Conservation (phyloP, 1,284 basidiomycete species). For the Coniferiporia weirii region DNA sequence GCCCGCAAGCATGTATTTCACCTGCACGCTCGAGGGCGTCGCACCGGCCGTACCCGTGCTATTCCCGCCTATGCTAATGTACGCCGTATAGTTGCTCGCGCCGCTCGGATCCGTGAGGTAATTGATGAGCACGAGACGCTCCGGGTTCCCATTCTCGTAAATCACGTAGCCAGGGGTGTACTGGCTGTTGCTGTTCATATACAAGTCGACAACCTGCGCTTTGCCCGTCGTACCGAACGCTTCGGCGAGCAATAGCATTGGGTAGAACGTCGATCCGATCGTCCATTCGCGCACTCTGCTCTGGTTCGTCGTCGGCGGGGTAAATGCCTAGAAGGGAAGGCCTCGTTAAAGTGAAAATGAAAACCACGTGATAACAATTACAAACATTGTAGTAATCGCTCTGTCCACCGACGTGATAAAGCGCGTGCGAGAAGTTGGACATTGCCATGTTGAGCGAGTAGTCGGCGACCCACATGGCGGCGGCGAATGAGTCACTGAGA, state of each 20-base stretch:
- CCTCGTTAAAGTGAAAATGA: not conserved
- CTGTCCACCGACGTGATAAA: slow-evolving; percentile 65
- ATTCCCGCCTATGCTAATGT: slow-evolving; percentile 41
- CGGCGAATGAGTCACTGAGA: slow-evolving; percentile 66
- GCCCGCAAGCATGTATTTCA: slow-evolving; percentile 45
- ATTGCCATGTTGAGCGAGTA: slow-evolving; percentile 60
- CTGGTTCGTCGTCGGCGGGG: slow-evolving; percentile 57
- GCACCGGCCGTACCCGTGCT: slow-evolving; percentile 31
- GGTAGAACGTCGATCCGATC: slow-evolving; percentile 64
- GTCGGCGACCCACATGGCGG: slow-evolving; percentile 68
- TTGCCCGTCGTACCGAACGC: slow-evolving; percentile 54
- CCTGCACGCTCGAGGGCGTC: slow-evolving; percentile 42
- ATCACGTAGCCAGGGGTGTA: slow-evolving; percentile 70
- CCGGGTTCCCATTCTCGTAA: slow-evolving; percentile 56
- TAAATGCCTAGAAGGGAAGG: slow-evolving; percentile 25
- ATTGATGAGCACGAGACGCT: slow-evolving; percentile 64
- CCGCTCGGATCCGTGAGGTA: slow-evolving; percentile 53
- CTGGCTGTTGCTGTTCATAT: slow-evolving; percentile 41
- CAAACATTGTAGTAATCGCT: slow-evolving; percentile 62
- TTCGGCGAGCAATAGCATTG: slow-evolving; percentile 64
- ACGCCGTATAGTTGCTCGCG: slow-evolving; percentile 44
- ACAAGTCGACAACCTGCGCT: slow-evolving; percentile 57
- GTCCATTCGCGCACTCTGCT: slow-evolving; percentile 56
- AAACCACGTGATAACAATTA: slow-evolving; percentile 1
- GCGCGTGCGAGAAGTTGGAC: slow-evolving; percentile 50